Evolutionary conservation across 805 yeast genomes (phyloP).

Genomic region (Candida arabinofermentans): DNA sequence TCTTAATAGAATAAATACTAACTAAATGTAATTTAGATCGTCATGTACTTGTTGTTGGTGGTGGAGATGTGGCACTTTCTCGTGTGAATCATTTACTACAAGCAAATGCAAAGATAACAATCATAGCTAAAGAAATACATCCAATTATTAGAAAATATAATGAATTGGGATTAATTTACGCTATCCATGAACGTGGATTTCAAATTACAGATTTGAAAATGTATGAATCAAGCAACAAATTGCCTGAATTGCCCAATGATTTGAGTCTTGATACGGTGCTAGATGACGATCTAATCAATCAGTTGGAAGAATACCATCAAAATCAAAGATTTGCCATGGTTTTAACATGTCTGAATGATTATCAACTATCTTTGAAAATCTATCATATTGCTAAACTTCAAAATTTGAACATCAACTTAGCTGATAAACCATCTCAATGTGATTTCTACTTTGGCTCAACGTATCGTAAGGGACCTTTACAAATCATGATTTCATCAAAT

Average conservation of each 20-base stretch:
- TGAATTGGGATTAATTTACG: slow-evolving; percentile 38
- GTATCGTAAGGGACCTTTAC: slow-evolving; percentile 67
- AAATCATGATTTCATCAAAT: slow-evolving; percentile 78
- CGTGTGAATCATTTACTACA: slow-evolving; percentile 61
- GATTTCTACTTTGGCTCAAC: slow-evolving; percentile 85
- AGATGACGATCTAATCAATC: slow-evolving; percentile 26
- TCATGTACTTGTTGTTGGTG: slow-evolving; percentile 72
- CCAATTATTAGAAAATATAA: slow-evolving; percentile 32
- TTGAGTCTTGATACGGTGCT: slow-evolving; percentile 19
- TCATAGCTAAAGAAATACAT: slow-evolving; percentile 46
- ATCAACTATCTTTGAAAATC: slow-evolving; percentile 50
- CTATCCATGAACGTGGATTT: slow-evolving; percentile 43
- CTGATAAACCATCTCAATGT: slow-evolving; percentile 80
- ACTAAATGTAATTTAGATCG: slow-evolving; percentile 30
- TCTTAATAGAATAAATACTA: not conserved
- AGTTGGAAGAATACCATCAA: slow-evolving; percentile 33
- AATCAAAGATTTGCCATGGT: slow-evolving; percentile 56
- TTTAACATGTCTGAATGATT: slow-evolving; percentile 73
- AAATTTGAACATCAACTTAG: slow-evolving; percentile 67
- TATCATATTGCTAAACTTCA: slow-evolving; percentile 45
- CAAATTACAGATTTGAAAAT: slow-evolving; percentile 43
- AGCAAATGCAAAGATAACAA: slow-evolving; percentile 69
- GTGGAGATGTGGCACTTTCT: slow-evolving; percentile 72
- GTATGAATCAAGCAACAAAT: slow-evolving; percentile 33
- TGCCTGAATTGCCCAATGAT: not conserved